Evolutionary conservation across 768 basidiomycete genomes (phyloP).

Genomic region (Mrakia blollopis): DNA sequence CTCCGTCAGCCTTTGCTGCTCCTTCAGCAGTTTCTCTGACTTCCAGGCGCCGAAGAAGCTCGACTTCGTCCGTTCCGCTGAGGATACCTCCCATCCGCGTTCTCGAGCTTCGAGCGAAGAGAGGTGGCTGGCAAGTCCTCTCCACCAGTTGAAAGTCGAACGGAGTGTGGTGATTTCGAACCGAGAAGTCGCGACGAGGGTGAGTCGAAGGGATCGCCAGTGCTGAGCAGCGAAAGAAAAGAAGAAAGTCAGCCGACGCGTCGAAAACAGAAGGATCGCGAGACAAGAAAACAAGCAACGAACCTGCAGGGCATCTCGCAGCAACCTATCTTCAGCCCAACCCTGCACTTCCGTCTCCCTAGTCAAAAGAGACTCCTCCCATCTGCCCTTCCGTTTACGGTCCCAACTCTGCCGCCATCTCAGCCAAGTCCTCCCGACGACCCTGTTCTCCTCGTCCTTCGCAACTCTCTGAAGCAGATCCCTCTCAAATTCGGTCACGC

Average conservation of each 20-base stretch:
- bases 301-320: neutral
- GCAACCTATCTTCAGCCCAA: neutral
- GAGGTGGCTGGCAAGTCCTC: neutral
- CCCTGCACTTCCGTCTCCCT: neutral
- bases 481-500: neutral
- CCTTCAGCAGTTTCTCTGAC: slow-evolving; percentile 48
- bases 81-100: neutral
- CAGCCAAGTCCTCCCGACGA: slow-evolving; percentile 25
- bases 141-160: slow-evolving; percentile 12
- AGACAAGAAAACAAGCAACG: neutral
- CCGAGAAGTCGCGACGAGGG: slow-evolving; percentile 1
- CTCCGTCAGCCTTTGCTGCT: slow-evolving; percentile 37
- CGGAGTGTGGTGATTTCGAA: neutral
- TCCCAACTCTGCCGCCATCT: slow-evolving; percentile 25
- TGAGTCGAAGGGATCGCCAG: slow-evolving; percentile 15
- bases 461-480: neutral
- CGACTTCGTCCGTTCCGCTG: neutral
- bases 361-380: slow-evolving; percentile 1
- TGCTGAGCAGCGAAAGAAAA: neutral
- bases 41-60: slow-evolving; percentile 59
- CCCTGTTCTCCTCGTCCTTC: slow-evolving; percentile 5
- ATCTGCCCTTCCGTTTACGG: slow-evolving; percentile 6
- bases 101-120: neutral
- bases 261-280: neutral
- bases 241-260: neutral